Evolutionary conservation across 2,329 filamentous ascomycete species (phyloP).

Genomic region (Cadophora luteo-olivacea): DNA sequence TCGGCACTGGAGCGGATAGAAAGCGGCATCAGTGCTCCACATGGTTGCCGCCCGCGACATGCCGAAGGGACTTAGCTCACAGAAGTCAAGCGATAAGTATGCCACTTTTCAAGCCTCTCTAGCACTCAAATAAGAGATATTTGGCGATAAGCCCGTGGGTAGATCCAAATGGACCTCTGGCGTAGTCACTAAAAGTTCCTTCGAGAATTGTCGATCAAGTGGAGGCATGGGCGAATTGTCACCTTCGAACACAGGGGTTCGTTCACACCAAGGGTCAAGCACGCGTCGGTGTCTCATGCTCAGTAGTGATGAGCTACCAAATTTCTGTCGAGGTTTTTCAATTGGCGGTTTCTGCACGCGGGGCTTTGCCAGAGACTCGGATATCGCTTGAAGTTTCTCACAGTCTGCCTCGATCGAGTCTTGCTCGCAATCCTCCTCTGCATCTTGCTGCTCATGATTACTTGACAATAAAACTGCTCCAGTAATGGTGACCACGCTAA

Average conservation of each 20-base stretch:
- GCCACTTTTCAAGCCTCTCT: not conserved
- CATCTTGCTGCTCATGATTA: not conserved
- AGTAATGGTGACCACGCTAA: not conserved
- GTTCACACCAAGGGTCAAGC: not conserved
- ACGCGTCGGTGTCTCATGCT: not conserved
- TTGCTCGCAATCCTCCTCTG: not conserved
- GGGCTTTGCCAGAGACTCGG: not conserved
- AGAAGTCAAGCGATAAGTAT: not conserved
- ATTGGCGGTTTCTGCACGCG: not conserved
- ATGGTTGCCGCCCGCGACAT: not conserved
- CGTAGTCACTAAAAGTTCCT: not conserved
- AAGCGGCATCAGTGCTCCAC: not conserved
- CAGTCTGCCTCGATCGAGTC: not conserved
- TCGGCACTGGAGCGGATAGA: constrained; percentile 2
- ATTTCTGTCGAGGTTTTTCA: not conserved
- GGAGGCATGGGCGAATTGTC: too few species aligned
- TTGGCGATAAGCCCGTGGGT: not conserved
- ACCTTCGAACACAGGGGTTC: too few species aligned
- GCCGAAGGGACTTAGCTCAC: not conserved
- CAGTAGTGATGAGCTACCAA: not conserved
- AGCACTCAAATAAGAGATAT: not conserved
- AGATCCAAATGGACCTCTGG: not conserved
- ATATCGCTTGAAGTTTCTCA: not conserved
- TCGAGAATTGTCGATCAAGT: not conserved
- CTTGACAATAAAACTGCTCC: not conserved